Evolutionary conservation across 2,329 filamentous ascomycete genomes (phyloP), one percentile per base, ranked within the genome.

Genomic region (Sphaerostilbella broomeana): DNA sequence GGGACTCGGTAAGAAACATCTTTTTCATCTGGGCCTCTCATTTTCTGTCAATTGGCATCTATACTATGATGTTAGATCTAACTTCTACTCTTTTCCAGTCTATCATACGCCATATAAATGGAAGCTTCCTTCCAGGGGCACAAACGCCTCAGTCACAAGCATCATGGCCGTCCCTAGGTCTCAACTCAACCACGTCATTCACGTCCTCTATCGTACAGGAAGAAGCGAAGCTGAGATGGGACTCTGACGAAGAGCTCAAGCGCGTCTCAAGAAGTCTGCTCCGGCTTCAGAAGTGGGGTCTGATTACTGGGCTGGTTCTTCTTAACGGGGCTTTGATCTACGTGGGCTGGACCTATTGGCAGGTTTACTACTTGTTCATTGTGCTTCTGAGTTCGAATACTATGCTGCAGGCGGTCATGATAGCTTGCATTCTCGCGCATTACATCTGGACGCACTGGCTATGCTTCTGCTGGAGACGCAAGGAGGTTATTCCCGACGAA

Each of bases 311-410:
- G 1, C 51, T 65, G 7, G 42, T 50, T 22, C 36, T 51, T 2
- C 47, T 65, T 46, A 65, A 65, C 35, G 61, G 47, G 3, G 47
- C 41, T 2, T 54, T 65, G 25, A 64, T 65, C 42, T 64, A 57
- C 16, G 47, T 64, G 6, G 56, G 61, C 1, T 53, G 57, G 44
- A 55, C 48, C 30, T 66, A 61, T 30, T 63, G 60, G 47, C 57
- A 68, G 39, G 54, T 61, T 12, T 65, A 64, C 46, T 65, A 67
- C 46, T 60, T 67, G 38, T 63, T 69, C 37, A 63, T 70, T 13
- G 51, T 68, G 0, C 58, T 69, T 2, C 56, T 70, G 31, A 70
- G 67, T 50, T 68, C 65, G 40, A 63, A 67, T 47, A 70, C 68
- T 0, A 55, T 63, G 16, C 51, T 68, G 0, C 66, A 69, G 45